phyloP scores from a whole-genome alignment of 2,329 filamentous ascomycete genomes.

The Apiospora koreana region DNA sequence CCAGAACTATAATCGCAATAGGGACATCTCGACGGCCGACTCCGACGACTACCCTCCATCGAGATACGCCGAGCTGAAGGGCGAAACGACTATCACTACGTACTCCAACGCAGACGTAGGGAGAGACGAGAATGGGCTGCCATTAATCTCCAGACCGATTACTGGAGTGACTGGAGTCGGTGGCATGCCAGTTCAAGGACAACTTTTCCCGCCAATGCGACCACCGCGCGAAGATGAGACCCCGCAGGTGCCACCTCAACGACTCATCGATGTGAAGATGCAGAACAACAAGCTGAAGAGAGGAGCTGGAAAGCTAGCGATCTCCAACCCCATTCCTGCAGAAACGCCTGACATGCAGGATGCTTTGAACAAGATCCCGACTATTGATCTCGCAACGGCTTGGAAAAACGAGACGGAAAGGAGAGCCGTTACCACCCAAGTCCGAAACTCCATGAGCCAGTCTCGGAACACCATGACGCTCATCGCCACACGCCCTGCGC shows the following conservation, averaged over 20 bases:
- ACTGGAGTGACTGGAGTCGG: slow-evolving; percentile 38
- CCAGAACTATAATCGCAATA: slow-evolving; percentile 36
- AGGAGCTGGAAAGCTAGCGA: slow-evolving; percentile 41
- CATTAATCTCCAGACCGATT: slow-evolving; percentile 39
- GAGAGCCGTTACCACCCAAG: slow-evolving; percentile 32
- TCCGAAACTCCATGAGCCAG: slow-evolving; percentile 10
- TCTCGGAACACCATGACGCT: slow-evolving; percentile 32
- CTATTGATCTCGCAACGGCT: slow-evolving; percentile 52
- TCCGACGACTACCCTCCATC: slow-evolving; percentile 44
- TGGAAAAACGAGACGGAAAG: slow-evolving; percentile 47
- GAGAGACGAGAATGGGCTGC: slow-evolving; percentile 30
- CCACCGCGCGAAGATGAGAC: slow-evolving; percentile 19
- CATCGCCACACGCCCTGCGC: slow-evolving; percentile 37
- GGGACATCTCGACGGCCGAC: slow-evolving; percentile 43
- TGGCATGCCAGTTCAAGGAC: slow-evolving; percentile 40
- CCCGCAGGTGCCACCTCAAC: background rate
- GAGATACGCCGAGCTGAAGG: slow-evolving; percentile 52
- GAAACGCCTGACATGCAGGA: slow-evolving; percentile 26
- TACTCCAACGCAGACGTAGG: slow-evolving; percentile 20
- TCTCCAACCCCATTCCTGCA: slow-evolving; percentile 51
- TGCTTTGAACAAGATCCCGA: slow-evolving; percentile 34
- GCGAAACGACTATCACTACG: slow-evolving; percentile 37
- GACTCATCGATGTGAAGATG: slow-evolving; percentile 11
- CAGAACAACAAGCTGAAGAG: slow-evolving; percentile 18
- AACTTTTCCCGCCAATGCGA: slow-evolving; percentile 44